phyloP scores from a whole-genome alignment of 2,329 filamentous ascomycete species.

The Diplodia scrobiculata region DNA sequence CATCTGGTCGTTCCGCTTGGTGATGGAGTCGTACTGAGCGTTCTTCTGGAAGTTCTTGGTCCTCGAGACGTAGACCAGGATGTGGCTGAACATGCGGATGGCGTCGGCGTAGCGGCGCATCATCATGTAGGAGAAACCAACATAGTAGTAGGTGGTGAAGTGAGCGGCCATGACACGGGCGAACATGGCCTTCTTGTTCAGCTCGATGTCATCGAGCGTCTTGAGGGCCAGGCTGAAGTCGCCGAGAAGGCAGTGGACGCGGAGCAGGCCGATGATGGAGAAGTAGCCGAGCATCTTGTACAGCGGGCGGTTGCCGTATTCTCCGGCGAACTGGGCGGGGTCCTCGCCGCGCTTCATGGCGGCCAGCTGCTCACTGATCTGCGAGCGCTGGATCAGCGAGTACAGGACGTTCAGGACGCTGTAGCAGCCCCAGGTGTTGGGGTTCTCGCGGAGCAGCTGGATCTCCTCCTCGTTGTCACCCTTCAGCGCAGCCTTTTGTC shows the following conservation, averaged over 20 bases:
- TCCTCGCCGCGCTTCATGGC: conserved; percentile 96
- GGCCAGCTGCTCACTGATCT: conserved; percentile 95
- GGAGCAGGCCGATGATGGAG: conserved; percentile 94
- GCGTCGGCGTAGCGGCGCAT: conserved; percentile 99
- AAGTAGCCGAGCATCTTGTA: conserved; percentile 99
- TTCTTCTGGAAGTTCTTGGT: conserved; percentile 99
- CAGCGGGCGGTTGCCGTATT: conserved; percentile 90
- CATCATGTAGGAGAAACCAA: conserved; percentile 99
- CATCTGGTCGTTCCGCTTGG: conserved; percentile 99
- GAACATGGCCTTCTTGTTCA: conserved; percentile 99
- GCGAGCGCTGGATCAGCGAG: conserved; percentile 96
- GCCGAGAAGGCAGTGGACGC: conserved; percentile 92
- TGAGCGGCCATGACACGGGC: conserved; percentile 98
- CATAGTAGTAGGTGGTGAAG: conserved; percentile 99
- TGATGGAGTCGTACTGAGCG: conserved; percentile 95
- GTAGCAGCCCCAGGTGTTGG: conserved; percentile 99
- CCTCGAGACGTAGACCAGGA: conserved; percentile 95
- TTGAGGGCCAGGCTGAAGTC: conserved; percentile 98
- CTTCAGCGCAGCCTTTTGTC: conserved; percentile 83
- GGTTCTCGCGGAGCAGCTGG: conserved; percentile 87
- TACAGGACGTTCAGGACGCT: conserved; percentile 98
- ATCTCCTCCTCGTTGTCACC: conserved; percentile 89
- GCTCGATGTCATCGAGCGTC: conserved; percentile 98
- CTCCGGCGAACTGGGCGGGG: conserved; percentile 80
- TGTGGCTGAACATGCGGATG: conserved; percentile 99